Conservation (phyloP, 169 alveolate genomes). For the Pseudocohnilembus persalinus region DNA sequence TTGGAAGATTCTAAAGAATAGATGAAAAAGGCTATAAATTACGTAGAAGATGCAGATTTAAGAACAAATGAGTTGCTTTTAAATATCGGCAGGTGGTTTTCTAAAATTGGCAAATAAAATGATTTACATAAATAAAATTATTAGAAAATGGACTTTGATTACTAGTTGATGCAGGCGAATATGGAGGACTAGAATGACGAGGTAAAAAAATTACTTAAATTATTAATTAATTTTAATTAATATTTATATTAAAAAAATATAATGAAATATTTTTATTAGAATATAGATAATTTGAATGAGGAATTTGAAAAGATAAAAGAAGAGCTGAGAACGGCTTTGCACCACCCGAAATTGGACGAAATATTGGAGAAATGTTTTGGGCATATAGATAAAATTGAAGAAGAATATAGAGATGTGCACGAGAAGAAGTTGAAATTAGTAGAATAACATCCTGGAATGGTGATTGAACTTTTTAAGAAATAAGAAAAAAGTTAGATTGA, state of each 20-base stretch:
- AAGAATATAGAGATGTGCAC: conserved; percentile 57
- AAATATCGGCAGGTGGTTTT: conserved; percentile 44
- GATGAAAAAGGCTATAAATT: conserved; percentile 46
- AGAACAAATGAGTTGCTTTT: conserved; percentile 49
- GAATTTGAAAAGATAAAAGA: conserved; percentile 47
- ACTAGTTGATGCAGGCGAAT: conserved; percentile 53
- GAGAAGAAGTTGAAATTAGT: conserved; percentile 48
- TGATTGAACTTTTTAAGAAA: conserved; percentile 34
- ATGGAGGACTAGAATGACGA: conserved; percentile 68
- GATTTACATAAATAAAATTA: conserved; percentile 58
- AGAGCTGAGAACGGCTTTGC: conserved; percentile 60
- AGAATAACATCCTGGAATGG: conserved; percentile 49
- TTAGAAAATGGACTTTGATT: conserved; percentile 47
- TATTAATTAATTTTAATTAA: no score
- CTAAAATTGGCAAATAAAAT: conserved; percentile 54
- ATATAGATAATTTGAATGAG: conserved; percentile 38
- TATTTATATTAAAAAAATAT: no score
- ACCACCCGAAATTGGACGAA: conserved; percentile 68
- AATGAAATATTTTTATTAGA: background rate
- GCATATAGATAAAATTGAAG: conserved; percentile 50
- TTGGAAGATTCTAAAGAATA: conserved; percentile 45
- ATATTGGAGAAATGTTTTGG: conserved; percentile 48
- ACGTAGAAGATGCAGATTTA: conserved; percentile 58
- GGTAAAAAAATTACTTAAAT: background rate
- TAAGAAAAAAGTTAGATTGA: conserved; percentile 46